These are phyloP conservation scores for Pyrus hybrid DNA, from an alignment of 331 rosid genomes.

Conservation along the genomic window DNA sequence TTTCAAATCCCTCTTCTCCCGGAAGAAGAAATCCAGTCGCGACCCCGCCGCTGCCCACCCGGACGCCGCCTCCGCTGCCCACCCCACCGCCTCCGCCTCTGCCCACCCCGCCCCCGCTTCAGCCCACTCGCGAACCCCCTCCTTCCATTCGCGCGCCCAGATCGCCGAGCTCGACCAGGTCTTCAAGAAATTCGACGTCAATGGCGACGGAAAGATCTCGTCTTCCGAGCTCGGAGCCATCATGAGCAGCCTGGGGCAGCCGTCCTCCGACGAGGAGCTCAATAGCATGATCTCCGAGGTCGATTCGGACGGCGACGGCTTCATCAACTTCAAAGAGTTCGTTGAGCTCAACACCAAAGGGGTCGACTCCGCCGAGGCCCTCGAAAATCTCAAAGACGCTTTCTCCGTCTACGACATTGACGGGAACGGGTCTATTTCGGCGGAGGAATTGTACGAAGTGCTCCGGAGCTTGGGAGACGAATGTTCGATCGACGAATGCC, in stretches of 20 bases:
- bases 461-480: conserved; percentile 68
- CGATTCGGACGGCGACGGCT: conserved; percentile 81
- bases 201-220: conserved; percentile 90
- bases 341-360: conserved; percentile 76
- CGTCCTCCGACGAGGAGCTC: conserved; percentile 52
- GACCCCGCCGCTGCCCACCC: not conserved
- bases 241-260: conserved; percentile 59
- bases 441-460: conserved; percentile 70
- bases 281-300: conserved; percentile 58
- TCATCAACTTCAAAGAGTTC: conserved; percentile 61
- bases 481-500: conserved; percentile 70
- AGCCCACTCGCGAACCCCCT: conserved; percentile 10
- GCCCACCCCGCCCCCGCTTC: not conserved
- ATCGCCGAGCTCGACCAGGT: conserved; percentile 64
- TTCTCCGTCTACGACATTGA: conserved; percentile 83
- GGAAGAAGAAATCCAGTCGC: conserved; percentile 30
- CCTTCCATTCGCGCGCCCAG: conserved; percentile 7
- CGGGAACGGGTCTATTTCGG: conserved; percentile 74
- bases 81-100: not conserved
- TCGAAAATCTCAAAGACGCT: conserved; percentile 69
- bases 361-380: conserved; percentile 56
- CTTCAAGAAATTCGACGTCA: conserved; percentile 75
- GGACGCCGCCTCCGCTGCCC: not conserved
- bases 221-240: conserved; percentile 70
- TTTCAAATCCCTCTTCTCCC: conserved; percentile 51